A percentile compares a stretch with the other conserved stretches of the same genome.
Evolutionary conservation across 2,329 filamentous ascomycete species (phyloP).

Genomic region (Aspergillus tanneri): DNA sequence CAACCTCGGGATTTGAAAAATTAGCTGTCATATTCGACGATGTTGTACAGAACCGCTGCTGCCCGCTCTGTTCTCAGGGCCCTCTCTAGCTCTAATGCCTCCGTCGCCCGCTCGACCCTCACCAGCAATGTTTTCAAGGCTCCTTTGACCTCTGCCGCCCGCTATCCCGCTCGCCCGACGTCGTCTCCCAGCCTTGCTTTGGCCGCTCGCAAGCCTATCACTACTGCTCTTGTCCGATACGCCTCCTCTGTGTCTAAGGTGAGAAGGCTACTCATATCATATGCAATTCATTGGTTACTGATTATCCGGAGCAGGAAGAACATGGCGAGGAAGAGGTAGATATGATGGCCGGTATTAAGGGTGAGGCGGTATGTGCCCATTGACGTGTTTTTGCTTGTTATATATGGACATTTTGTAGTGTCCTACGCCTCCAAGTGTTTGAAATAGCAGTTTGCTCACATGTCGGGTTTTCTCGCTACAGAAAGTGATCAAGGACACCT

Average conservation of each 20-base stretch:
- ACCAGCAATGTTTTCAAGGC: constrained; percentile 45
- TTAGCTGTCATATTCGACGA: constrained; percentile 37
- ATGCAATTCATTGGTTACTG: constrained; percentile 48
- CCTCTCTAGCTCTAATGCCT: constrained; percentile 44
- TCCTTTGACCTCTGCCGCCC: constrained; percentile 45
- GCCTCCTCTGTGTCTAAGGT: constrained; percentile 49
- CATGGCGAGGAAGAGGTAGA: constrained; percentile 47
- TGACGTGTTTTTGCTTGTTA: constrained; percentile 6
- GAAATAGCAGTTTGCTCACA: constrained; percentile 3
- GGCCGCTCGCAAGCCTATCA: constrained; percentile 46
- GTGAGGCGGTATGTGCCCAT: constrained; percentile 56
- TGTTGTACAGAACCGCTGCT: constrained; percentile 48
- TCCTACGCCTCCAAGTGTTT: background rate
- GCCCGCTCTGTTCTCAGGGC: constrained; percentile 48
- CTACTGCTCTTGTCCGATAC: constrained; percentile 51
- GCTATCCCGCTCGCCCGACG: constrained; percentile 36
- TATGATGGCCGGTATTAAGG: constrained; percentile 54
- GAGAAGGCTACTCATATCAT: constrained; percentile 29
- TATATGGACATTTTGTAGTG: background rate
- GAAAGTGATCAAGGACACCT: constrained; percentile 67
- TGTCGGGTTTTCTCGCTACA: constrained; percentile 34
- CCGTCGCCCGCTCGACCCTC: constrained; percentile 43
- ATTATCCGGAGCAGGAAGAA: constrained; percentile 41
- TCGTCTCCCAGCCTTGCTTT: constrained; percentile 43
- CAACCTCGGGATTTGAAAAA: constrained; percentile 27